phyloP scores from a whole-genome alignment of 768 basidiomycete genomes.

The Tricholoma matsutake region DNA sequence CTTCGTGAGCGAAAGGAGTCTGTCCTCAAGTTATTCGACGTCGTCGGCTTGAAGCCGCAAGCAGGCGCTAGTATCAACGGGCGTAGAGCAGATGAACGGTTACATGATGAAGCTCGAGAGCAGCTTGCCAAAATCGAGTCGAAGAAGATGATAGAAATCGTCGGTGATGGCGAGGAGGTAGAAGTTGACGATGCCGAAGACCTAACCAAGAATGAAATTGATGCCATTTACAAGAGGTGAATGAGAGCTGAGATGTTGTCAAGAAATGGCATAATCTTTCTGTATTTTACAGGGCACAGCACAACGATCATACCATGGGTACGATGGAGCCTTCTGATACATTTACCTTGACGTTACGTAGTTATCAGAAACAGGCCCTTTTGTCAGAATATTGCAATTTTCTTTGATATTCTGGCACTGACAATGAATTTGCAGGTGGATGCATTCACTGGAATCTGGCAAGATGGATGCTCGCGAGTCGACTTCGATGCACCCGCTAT shows the following conservation, averaged over 20 bases:
- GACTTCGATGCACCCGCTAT: constrained; percentile 85
- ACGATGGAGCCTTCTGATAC: constrained; percentile 80
- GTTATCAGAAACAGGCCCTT: constrained; percentile 94
- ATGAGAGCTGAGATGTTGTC: constrained; percentile 8
- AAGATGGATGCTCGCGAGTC: constrained; percentile 65
- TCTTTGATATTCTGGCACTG: neutral
- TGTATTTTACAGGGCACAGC: constrained; percentile 63
- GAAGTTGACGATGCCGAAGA: constrained; percentile 85
- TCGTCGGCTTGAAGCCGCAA: constrained; percentile 66
- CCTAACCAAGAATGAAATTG: constrained; percentile 74
- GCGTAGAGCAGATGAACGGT: constrained; percentile 30
- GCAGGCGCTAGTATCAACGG: constrained; percentile 37
- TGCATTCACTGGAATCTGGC: constrained; percentile 83
- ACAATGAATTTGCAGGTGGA: constrained; percentile 59
- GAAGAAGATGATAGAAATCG: constrained; percentile 60
- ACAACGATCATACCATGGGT: constrained; percentile 68
- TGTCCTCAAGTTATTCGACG: constrained; percentile 69
- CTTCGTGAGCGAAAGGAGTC: constrained; percentile 79
- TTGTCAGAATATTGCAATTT: constrained; percentile 38
- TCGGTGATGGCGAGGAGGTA: constrained; percentile 78
- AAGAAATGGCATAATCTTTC: neutral
- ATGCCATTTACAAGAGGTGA: constrained; percentile 82
- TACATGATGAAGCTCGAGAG: constrained; percentile 40
- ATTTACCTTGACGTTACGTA: constrained; percentile 72
- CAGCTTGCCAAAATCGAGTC: constrained; percentile 35